A percentile compares a stretch with the other conserved stretches of the same genome.
phyloP scores from a whole-genome alignment of 768 basidiomycete genomes.

The Kwoniella dendrophila region DNA sequence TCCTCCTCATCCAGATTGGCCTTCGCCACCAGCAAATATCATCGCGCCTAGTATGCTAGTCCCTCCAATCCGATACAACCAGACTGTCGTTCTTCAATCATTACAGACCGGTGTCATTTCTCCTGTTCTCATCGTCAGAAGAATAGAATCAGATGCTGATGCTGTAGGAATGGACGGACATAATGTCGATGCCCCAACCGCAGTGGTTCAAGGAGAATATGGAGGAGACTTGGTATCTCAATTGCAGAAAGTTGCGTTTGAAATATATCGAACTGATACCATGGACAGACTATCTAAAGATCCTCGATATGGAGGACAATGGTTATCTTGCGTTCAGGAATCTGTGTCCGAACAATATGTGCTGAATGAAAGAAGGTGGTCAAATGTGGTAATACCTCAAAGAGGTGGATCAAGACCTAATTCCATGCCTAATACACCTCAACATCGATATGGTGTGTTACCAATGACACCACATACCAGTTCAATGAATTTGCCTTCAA shows the following conservation, averaged over 20 bases:
- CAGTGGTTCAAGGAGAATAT: slow-evolving; percentile 69
- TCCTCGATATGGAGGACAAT: slow-evolving; percentile 33
- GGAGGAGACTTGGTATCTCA: slow-evolving; percentile 94
- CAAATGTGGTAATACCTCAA: slow-evolving; percentile 20
- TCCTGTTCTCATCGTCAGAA: slow-evolving; percentile 89
- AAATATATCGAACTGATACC: slow-evolving; percentile 40
- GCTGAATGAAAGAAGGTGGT: slow-evolving; percentile 34
- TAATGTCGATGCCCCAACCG: slow-evolving; percentile 63
- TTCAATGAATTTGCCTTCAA: slow-evolving; percentile 28
- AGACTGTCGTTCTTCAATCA: slow-evolving; percentile 92
- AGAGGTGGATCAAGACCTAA: slow-evolving; percentile 27
- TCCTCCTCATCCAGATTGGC: slow-evolving; percentile 83
- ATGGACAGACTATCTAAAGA: slow-evolving; percentile 14
- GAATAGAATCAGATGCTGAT: slow-evolving; percentile 85
- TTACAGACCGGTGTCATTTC: slow-evolving; percentile 90
- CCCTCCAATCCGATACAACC: slow-evolving; percentile 94
- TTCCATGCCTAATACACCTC: slow-evolving; percentile 40
- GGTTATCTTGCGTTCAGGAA: slow-evolving; percentile 47
- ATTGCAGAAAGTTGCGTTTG: slow-evolving; percentile 75
- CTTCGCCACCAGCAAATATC: slow-evolving; percentile 84
- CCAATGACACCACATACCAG: slow-evolving; percentile 50
- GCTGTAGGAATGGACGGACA: slow-evolving; percentile 84
- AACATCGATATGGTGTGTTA: slow-evolving; percentile 37
- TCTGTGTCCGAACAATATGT: slow-evolving; percentile 30
- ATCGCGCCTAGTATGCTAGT: slow-evolving; percentile 76